phyloP scores from a whole-genome alignment of 768 basidiomycete species.

The Krasilnikovozyma curviuscula region DNA sequence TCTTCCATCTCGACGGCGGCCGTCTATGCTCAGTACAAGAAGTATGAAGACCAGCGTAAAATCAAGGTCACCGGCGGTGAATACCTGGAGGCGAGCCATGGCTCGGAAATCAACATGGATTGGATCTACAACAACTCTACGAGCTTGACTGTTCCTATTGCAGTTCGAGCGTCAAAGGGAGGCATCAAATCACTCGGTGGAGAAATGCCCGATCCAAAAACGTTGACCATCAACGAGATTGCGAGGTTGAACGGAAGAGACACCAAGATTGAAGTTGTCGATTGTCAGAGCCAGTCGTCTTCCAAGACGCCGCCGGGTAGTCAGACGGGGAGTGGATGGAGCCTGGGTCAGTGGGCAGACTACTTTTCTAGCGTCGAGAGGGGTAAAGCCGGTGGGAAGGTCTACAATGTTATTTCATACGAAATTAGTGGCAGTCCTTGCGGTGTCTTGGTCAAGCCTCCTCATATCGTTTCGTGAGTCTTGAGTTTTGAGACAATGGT shows the following conservation, averaged over 20 bases:
- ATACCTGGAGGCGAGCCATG: background rate
- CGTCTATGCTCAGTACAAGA: no score
- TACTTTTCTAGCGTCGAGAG: slow-evolving; percentile 54
- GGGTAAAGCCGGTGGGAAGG: slow-evolving; percentile 43
- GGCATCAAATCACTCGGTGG: no score
- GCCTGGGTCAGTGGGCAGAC: slow-evolving; percentile 70
- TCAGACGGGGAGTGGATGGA: slow-evolving; percentile 42
- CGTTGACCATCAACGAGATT: background rate
- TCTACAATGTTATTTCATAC: slow-evolving; percentile 85
- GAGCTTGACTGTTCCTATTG: no score
- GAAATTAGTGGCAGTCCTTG: slow-evolving; percentile 77
- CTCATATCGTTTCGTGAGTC: slow-evolving; percentile 35
- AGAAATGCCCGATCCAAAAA: background rate
- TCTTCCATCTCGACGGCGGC: no score
- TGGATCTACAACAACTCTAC: no score
- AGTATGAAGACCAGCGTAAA: no score
- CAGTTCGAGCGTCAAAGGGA: no score
- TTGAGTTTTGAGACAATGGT: background rate
- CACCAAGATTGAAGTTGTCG: slow-evolving; percentile 6
- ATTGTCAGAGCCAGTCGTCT: slow-evolving; percentile 1
- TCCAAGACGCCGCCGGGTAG: slow-evolving; percentile 1
- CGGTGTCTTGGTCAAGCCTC: slow-evolving; percentile 59
- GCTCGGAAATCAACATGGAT: no score
- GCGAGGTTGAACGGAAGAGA: background rate
- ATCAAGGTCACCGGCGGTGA: no score